phyloP scores from a whole-genome alignment of 2,329 filamentous ascomycete genomes.

The Metarhizium album region DNA sequence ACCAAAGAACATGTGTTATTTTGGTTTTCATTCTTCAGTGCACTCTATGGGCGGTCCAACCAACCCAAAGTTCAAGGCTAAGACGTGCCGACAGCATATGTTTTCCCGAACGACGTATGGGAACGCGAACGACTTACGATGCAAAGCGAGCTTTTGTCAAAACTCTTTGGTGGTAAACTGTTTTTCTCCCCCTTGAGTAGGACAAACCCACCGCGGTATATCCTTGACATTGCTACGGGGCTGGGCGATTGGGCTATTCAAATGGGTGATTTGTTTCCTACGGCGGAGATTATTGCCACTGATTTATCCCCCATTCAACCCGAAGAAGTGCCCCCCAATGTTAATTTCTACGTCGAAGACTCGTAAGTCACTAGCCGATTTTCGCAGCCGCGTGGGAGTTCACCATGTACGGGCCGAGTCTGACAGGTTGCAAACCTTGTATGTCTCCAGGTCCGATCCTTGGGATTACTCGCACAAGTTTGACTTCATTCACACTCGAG shows the following conservation, averaged over 20 bases:
- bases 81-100: constrained; percentile 25
- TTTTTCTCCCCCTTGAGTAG: constrained; percentile 32
- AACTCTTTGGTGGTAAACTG: constrained; percentile 27
- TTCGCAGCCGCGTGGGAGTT: not conserved
- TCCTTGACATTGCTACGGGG: constrained; percentile 35
- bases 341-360: constrained; percentile 66
- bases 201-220: constrained; percentile 22
- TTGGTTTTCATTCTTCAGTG: not conserved
- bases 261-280: constrained; percentile 51
- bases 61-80: constrained; percentile 1
- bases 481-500: constrained; percentile 44
- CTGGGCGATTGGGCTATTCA: constrained; percentile 54
- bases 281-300: constrained; percentile 48
- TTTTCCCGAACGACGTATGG: constrained; percentile 32
- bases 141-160: constrained; percentile 27
- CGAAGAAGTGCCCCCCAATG: constrained; percentile 55
- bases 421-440: not conserved
- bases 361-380: constrained; percentile 19
- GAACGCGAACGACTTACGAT: constrained; percentile 31
- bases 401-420: not conserved
- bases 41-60: not conserved
- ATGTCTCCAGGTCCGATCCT: constrained; percentile 28
- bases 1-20: not conserved
- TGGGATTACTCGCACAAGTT: constrained; percentile 44
- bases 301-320: constrained; percentile 61